Evolutionary conservation across 805 yeast genomes (phyloP).

Genomic region (Saccharomyces mikatae): DNA sequence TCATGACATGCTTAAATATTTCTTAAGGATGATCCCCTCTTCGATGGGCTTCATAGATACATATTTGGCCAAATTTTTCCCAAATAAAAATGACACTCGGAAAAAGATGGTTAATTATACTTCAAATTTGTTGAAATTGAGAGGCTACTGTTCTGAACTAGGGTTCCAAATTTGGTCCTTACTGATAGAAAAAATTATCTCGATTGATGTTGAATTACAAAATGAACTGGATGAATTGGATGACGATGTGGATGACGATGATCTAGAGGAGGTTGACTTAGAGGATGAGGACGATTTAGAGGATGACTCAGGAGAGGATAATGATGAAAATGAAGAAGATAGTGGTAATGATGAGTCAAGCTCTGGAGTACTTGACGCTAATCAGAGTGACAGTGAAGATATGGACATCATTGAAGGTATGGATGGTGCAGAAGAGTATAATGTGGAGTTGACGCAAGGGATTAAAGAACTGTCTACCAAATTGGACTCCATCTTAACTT

Average conservation of each 20-base stretch:
- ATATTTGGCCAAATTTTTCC: slow-evolving; percentile 55
- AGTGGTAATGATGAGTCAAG: slow-evolving; percentile 29
- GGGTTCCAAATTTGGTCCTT: slow-evolving; percentile 71
- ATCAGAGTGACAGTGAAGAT: slow-evolving; percentile 27
- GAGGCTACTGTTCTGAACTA: slow-evolving; percentile 69
- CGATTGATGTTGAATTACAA: slow-evolving; percentile 85
- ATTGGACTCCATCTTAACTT: slow-evolving; percentile 59
- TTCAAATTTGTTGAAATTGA: slow-evolving; percentile 49
- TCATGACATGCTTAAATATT: slow-evolving; percentile 57
- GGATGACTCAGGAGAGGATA: slow-evolving; percentile 24
- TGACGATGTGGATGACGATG: slow-evolving; percentile 59
- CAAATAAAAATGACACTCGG: slow-evolving; percentile 65
- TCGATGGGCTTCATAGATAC: slow-evolving; percentile 57
- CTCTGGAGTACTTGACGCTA: slow-evolving; percentile 28
- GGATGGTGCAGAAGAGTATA: slow-evolving; percentile 41
- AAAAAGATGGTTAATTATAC: slow-evolving; percentile 53
- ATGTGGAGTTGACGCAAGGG: slow-evolving; percentile 41
- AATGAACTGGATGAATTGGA: slow-evolving; percentile 80
- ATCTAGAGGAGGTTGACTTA: slow-evolving; percentile 34
- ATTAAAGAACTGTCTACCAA: slow-evolving; percentile 50
- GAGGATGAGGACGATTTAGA: slow-evolving; percentile 29
- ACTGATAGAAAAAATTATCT: slow-evolving; percentile 70
- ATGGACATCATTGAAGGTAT: slow-evolving; percentile 27
- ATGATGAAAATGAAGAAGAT: slow-evolving; percentile 30
- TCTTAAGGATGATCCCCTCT: slow-evolving; percentile 74